Evolutionary conservation across 2,329 filamentous ascomycete species (phyloP).

Genomic region (Orbilia javanica): DNA sequence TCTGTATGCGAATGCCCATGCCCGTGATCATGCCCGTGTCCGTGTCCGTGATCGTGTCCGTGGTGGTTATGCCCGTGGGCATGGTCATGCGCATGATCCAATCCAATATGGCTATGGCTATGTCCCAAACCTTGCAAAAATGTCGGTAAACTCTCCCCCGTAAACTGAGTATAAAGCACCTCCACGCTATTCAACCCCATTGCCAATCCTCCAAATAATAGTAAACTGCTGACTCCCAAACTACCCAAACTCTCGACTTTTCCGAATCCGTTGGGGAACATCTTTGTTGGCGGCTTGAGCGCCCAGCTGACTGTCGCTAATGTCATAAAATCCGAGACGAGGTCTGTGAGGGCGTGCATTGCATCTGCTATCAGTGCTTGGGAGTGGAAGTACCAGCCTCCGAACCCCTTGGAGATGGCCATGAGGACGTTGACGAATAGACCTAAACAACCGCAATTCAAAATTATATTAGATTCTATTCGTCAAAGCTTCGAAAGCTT

Average conservation of each 20-base stretch:
- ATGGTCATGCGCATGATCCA: constrained; percentile 73
- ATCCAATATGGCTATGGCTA: constrained; percentile 64
- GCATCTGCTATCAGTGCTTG: constrained; percentile 90
- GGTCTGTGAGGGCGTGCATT: constrained; percentile 93
- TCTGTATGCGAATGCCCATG: constrained; percentile 72
- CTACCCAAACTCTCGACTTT: constrained; percentile 98
- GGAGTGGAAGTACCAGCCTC: constrained; percentile 94
- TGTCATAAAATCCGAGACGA: constrained; percentile 94
- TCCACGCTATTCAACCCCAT: constrained; percentile 70
- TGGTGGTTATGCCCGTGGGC: constrained; percentile 72
- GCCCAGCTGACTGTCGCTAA: constrained; percentile 95
- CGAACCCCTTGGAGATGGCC: constrained; percentile 91
- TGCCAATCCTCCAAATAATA: constrained; percentile 88
- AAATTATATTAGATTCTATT: neutral
- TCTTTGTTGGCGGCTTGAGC: constrained; percentile 82
- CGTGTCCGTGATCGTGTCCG: constrained; percentile 54
- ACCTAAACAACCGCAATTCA: constrained; percentile 66
- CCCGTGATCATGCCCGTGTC: constrained; percentile 70
- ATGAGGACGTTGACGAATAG: constrained; percentile 91
- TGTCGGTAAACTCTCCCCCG: constrained; percentile 74
- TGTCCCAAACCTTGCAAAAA: constrained; percentile 65
- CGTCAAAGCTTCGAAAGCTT: too few species aligned
- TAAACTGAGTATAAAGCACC: constrained; percentile 77
- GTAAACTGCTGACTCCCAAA: constrained; percentile 89
- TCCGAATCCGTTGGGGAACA: constrained; percentile 91